Percentiles rank a stretch among this genome's conserved stretches.
phyloP scores from a whole-genome alignment of 306 rosid species.

The Medicago lupulina region DNA sequence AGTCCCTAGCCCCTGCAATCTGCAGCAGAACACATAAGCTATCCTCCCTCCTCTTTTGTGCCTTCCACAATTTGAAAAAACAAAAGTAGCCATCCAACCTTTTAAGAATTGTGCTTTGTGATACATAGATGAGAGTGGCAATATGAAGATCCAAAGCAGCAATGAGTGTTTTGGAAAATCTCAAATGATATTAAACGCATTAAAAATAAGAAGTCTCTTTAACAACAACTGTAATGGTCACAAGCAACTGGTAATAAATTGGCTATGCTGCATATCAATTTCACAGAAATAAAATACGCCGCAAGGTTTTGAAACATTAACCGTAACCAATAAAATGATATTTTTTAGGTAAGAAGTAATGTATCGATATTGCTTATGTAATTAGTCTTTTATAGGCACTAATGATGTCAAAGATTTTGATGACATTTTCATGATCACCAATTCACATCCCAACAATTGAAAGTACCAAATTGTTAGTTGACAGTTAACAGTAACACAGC shows the following conservation, averaged over 20 bases:
- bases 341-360: constrained; percentile 2
- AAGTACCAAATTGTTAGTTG: background rate
- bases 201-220: background rate
- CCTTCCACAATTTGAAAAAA: too few species aligned
- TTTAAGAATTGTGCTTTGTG: too few species aligned
- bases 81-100: too few species aligned
- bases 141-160: background rate
- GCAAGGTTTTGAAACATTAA: background rate
- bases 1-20: background rate
- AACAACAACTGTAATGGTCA: background rate
- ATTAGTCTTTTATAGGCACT: too few species aligned
- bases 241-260: background rate
- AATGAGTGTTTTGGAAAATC: background rate
- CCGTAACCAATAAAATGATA: background rate
- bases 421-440: background rate
- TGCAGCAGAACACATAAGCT: background rate
- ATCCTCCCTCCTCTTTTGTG: background rate
- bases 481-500: constrained; percentile 6
- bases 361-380: background rate
- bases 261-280: constrained; percentile 7
- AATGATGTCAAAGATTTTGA: background rate
- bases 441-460: constrained; percentile 6
- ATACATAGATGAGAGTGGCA: background rate
- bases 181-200: background rate
- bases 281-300: background rate